A percentile compares a stretch with the other conserved stretches of the same genome.
Evolutionary conservation across 306 rosid genomes (phyloP).

Genomic region (Elaeagnus macrophylla): DNA sequence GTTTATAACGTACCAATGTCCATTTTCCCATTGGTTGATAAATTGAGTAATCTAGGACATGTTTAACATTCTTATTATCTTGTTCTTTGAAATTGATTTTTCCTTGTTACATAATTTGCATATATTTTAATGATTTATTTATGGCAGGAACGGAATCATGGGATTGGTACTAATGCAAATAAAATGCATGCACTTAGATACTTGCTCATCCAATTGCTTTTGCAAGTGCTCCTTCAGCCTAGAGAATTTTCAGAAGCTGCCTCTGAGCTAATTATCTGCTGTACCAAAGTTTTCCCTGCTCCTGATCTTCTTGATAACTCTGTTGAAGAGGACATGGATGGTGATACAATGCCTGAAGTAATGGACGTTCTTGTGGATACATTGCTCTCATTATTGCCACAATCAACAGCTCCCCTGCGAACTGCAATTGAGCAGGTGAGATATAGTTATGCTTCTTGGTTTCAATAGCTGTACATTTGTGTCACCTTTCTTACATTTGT

Average conservation of each 20-base stretch:
- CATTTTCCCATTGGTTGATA: too few relatives aligned
- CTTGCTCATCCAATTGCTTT: constrained; percentile 81
- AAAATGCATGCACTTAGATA: constrained; percentile 64
- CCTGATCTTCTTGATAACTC: constrained; percentile 50
- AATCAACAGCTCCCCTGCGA: constrained; percentile 79
- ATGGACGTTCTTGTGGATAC: constrained; percentile 96
- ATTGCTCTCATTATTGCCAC: constrained; percentile 80
- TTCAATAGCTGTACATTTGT: neutral
- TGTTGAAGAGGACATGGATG: constrained; percentile 55
- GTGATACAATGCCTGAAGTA: constrained; percentile 51
- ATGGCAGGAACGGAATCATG: constrained; percentile 68
- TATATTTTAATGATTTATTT: constrained; percentile 6
- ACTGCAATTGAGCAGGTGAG: constrained; percentile 89
- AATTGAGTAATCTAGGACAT: too few relatives aligned
- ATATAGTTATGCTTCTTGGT: constrained; percentile 11
- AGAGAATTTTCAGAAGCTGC: constrained; percentile 82
- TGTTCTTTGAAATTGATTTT: neutral
- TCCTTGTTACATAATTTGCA: constrained; percentile 3
- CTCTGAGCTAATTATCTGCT: constrained; percentile 72
- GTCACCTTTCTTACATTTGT: neutral
- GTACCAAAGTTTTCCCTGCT: constrained; percentile 56
- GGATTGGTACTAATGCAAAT: constrained; percentile 37
- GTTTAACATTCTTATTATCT: too few relatives aligned
- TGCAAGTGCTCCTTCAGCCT: constrained; percentile 78
- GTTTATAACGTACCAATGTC: too few relatives aligned